Evolutionary conservation across 2,329 filamentous ascomycete species (phyloP).

Genomic region (Colletotrichum destructivum): DNA sequence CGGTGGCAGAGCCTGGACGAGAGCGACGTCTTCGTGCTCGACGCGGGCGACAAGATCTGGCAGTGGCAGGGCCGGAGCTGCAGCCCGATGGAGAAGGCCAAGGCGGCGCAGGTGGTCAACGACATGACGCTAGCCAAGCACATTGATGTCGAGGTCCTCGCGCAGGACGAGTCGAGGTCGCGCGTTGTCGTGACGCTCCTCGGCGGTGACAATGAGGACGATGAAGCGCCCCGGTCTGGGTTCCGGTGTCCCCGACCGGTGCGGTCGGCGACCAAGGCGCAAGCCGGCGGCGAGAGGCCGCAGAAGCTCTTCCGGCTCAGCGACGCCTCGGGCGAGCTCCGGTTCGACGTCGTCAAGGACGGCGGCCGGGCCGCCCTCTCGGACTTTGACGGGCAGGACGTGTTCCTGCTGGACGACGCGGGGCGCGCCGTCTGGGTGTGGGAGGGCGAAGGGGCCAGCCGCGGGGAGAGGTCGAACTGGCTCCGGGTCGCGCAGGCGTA

Average conservation of each 20-base stretch:
- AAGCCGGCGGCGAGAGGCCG: constrained; percentile 43
- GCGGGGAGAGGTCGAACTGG: constrained; percentile 73
- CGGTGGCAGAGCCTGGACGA: constrained; percentile 75
- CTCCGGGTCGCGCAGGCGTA: constrained; percentile 72
- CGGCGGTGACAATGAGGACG: too few relatives aligned
- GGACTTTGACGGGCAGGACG: constrained; percentile 72
- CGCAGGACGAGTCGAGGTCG: constrained; percentile 71
- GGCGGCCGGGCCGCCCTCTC: constrained; percentile 58
- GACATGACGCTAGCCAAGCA: constrained; percentile 76
- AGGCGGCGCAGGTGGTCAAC: constrained; percentile 77
- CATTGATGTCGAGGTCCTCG: constrained; percentile 75
- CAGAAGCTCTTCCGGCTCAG: constrained; percentile 74
- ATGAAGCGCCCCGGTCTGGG: constrained; percentile 52
- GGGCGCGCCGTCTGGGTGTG: constrained; percentile 76
- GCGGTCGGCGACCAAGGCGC: constrained; percentile 46
- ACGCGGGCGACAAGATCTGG: constrained; percentile 75
- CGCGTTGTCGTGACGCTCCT: constrained; percentile 70
- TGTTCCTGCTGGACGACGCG: constrained; percentile 74
- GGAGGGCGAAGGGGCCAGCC: constrained; percentile 73
- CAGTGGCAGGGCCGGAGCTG: constrained; percentile 78
- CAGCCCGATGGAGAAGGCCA: constrained; percentile 79
- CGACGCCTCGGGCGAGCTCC: constrained; percentile 70
- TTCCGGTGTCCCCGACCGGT: constrained; percentile 62
- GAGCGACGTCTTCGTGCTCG: constrained; percentile 76
- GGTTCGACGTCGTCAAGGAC: constrained; percentile 72